Base-by-base conservation (phyloP, 768 basidiomycete species). In the Porphyrellus cyaneotinctus region DNA sequence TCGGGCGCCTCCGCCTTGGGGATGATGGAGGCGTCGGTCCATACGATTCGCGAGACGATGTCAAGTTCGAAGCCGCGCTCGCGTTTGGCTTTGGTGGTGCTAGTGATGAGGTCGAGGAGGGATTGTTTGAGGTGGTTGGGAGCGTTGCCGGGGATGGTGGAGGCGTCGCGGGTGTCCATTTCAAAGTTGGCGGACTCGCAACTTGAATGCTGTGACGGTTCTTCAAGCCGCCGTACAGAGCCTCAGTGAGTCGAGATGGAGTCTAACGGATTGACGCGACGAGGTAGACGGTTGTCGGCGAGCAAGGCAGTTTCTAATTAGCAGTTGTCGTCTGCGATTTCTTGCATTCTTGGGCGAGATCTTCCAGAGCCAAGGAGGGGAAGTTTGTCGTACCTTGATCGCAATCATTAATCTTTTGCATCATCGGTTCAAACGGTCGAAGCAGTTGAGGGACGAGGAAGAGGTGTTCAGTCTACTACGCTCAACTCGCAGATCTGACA, bases 1-100 rank as follows among this genome's bases (percentile, higher is more conserved):
- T 54, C 62, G 1, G 75, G 71, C 45, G 78, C 79, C 49, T 82
- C 79, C 9, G 60, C 54, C 51, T 80, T 80, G 38, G 64, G 59
- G 1, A 68, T 43, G 17, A 81, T 55, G 1, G 77, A 79, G 0
- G 77, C 62, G 24, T 80, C 78, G 1, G 68, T 73, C 42, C 74
- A 68, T 5, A 41, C 31, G 37, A 76, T 38, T 4, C 71, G 53
- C 2, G 64, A 64, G 15, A 39, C 31, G 23, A 67, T 58, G 14
- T 51, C 58, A 13, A 59, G 24, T 22, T 66, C 65, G 49, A 69
- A 63, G 2, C 65, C 61, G 26, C 51, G 38, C 51, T 37, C 39
- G 23, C 17, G 26, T 26, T 54, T 55, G 30, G 56, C 47, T 33
- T 20, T 32, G 32, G 26, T 38, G 49, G 30, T 41, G 49, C n/a